A percentile compares a stretch with the other conserved stretches of the same genome.
Conservation (phyloP, 2,329 filamentous ascomycete species). For the Alternaria burnsii region DNA sequence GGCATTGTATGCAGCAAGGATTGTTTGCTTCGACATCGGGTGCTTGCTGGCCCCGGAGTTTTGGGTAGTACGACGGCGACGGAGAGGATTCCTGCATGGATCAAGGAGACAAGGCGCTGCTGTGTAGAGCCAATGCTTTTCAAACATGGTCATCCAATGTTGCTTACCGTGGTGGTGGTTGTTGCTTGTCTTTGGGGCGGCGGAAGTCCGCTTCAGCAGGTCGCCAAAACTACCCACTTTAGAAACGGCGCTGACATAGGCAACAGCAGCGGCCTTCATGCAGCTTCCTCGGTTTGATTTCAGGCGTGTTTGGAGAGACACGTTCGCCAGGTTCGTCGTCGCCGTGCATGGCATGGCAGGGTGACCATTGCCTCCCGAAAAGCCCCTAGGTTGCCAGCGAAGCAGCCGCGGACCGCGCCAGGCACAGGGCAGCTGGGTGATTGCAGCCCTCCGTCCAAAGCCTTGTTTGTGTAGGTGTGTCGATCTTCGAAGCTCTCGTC, state of each 20-base stretch:
- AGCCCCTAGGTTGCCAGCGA: background rate
- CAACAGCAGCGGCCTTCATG: background rate
- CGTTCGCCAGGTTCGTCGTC: background rate
- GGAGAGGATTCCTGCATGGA: background rate
- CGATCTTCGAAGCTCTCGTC: background rate
- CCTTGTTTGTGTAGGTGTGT: background rate
- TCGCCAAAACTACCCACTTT: background rate
- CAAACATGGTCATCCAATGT: background rate
- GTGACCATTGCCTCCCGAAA: background rate
- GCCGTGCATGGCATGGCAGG: background rate
- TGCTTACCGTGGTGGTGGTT: background rate
- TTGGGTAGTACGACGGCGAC: conserved; percentile 10
- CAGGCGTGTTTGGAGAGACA: background rate
- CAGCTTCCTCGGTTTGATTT: background rate
- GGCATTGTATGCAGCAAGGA: conserved; percentile 5
- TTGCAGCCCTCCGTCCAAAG: background rate
- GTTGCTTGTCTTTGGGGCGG: background rate
- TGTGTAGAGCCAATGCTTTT: background rate
- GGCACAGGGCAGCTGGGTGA: background rate
- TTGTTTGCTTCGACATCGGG: conserved; percentile 14
- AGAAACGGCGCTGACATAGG: background rate
- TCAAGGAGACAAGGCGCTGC: background rate
- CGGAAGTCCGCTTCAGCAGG: background rate
- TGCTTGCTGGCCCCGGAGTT: conserved; percentile 3
- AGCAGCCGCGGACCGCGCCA: background rate